Base-by-base conservation (phyloP, 1,284 basidiomycete species). In the Moesziomyces parantarcticus region DNA sequence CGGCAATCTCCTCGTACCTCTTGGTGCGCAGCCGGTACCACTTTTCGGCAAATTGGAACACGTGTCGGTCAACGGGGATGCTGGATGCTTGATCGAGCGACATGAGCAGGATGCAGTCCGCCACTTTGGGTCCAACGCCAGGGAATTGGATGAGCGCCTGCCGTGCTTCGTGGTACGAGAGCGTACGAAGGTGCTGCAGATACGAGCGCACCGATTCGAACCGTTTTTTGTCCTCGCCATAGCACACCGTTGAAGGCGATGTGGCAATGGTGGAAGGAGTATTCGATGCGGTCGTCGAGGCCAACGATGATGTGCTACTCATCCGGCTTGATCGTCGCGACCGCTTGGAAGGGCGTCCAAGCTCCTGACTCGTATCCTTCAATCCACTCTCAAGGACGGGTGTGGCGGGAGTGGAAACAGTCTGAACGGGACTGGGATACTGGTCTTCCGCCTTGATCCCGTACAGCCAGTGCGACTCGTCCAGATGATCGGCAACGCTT, bases 81-180 rank as follows among this genome's bases (percentile, higher is more conserved):
- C 66, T 74, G 3, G 72, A 73, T 3, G 72, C 61, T 45, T 97
- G 94, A 84, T 97, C 93, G 57, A 98, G 84, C 75, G 93, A 94
- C 92, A 99, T 98, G 23, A 99, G 86, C 54, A 97, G 85, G 34
- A 99, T 88, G 81, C 97, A 99, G 82, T 83, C 82, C 7, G 81
- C 81, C 6, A 83, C 82, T 84, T 99, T 99, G 36, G 94, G 88
- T 1, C 97, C 97, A 0, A 99, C 93, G 0, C 97, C 97, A 45
- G 92, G 76, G 10, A 89, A 71, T 94, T 89, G 78, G 88, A 97
- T 85, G 21, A 99, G 87, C 69, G 91, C 89, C 36, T 88, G 87
- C 59, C 94, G 87, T 18, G 92, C 93, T 23, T 88, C 87, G 0
- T 82, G 77, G 3, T 91, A 92, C 21, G 83, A 79, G 64, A 84